Evolutionary conservation across 2,329 filamentous ascomycete genomes (phyloP).

Genomic region (Didymella sp.): DNA sequence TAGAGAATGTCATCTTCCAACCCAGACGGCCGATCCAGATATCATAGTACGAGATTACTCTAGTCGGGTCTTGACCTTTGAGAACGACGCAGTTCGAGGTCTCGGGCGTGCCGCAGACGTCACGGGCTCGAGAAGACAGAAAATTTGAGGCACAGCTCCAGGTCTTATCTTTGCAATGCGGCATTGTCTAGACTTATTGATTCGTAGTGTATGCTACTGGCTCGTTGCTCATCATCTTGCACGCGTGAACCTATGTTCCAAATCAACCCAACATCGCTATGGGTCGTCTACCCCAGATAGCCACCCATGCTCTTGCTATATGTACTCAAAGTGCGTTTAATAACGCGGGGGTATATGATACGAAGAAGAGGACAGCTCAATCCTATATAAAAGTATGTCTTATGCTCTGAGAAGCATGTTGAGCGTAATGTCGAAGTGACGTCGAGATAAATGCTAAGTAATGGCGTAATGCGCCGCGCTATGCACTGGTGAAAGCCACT

Average conservation of each 20-base stretch:
- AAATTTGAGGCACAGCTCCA: no score
- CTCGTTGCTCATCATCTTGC: conserved; percentile 12
- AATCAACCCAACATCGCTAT: neutral
- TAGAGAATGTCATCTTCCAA: no score
- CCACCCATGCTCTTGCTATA: conserved; percentile 12
- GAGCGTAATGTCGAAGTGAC: neutral
- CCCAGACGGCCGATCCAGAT: no score
- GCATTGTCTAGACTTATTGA: neutral
- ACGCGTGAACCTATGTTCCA: conserved; percentile 10
- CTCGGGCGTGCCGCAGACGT: no score
- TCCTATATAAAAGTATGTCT: neutral
- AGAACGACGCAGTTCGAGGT: no score
- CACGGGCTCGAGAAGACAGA: no score
- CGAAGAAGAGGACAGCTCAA: neutral
- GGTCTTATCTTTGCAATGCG: no score
- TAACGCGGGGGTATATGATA: conserved; percentile 15
- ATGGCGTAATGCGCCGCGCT: conserved; percentile 12
- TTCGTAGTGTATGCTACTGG: conserved; percentile 1
- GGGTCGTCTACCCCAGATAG: neutral
- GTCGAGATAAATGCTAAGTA: neutral
- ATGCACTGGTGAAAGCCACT: conserved; percentile 14
- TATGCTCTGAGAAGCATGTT: neutral
- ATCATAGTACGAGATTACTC: no score
- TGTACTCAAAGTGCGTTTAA: conserved; percentile 11
- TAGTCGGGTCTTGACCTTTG: no score